A percentile compares a stretch with the other conserved stretches of the same genome.
phyloP scores from a whole-genome alignment of 1,139 yeast genomes.

The Groenewaldozyma sp. region DNA sequence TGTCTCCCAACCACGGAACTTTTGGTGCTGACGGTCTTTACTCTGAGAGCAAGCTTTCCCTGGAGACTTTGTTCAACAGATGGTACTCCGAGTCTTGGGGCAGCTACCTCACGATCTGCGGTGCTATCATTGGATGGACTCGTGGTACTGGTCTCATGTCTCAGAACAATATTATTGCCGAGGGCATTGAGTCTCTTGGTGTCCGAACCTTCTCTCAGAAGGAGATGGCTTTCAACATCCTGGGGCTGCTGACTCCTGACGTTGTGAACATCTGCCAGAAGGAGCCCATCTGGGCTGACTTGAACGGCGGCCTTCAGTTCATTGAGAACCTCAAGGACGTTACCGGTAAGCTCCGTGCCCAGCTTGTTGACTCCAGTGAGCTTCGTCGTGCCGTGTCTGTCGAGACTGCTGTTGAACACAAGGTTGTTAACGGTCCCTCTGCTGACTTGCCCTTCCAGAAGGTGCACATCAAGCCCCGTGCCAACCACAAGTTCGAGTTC shows the following conservation, averaged over 20 bases:
- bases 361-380: slow-evolving; percentile 77
- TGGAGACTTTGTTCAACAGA: slow-evolving; percentile 95
- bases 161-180: slow-evolving; percentile 94
- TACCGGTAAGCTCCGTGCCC: slow-evolving; percentile 72
- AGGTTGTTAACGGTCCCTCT: slow-evolving; percentile 79
- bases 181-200: slow-evolving; percentile 91
- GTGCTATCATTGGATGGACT: slow-evolving; percentile 99
- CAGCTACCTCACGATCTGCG: slow-evolving; percentile 87
- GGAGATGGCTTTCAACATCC: slow-evolving; percentile 97
- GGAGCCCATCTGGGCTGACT: slow-evolving; percentile 92
- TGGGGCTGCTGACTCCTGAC: slow-evolving; percentile 86
- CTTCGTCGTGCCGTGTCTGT: slow-evolving; percentile 91
- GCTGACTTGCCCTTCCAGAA: slow-evolving; percentile 80
- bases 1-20: slow-evolving; percentile 98
- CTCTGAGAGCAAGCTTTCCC: slow-evolving; percentile 91
- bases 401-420: slow-evolving; percentile 88
- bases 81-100: slow-evolving; percentile 99
- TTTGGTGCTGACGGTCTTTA: slow-evolving; percentile 97
- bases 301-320: slow-evolving; percentile 97
- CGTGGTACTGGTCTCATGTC: slow-evolving; percentile 99
- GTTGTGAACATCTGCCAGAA: slow-evolving; percentile 83
- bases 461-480: slow-evolving; percentile 78
- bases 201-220: slow-evolving; percentile 97
- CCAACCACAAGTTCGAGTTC: slow-evolving; percentile 90
- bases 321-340: slow-evolving; percentile 85